Conservation (phyloP, 2,329 filamentous ascomycete genomes). For the Aotearoamyces nothofagi region DNA sequence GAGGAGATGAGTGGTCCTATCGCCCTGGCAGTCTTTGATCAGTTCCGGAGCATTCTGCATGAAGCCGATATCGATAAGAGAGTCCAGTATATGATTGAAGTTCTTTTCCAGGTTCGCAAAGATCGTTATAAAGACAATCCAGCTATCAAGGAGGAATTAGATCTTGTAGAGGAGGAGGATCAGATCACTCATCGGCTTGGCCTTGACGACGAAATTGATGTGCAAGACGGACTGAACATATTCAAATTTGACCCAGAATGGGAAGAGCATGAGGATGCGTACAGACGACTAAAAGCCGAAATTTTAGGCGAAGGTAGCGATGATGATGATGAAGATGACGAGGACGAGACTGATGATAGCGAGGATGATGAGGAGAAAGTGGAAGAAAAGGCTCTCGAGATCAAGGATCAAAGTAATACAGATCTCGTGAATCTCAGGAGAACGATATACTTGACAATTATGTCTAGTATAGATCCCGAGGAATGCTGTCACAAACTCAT, state of each 20-base stretch:
- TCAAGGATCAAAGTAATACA: constrained; percentile 95
- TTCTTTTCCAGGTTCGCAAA: constrained; percentile 90
- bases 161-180: constrained; percentile 93
- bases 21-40: constrained; percentile 81
- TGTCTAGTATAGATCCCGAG: constrained; percentile 91
- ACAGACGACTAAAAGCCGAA: constrained; percentile 80
- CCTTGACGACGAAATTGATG: constrained; percentile 70
- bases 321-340: constrained; percentile 57
- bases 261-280: constrained; percentile 81
- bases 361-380: constrained; percentile 58
- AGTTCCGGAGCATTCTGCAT: constrained; percentile 88
- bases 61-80: constrained; percentile 95
- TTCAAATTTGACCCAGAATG: constrained; percentile 90
- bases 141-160: constrained; percentile 79
- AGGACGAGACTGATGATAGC: constrained; percentile 47
- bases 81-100: constrained; percentile 99
- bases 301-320: constrained; percentile 90
- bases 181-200: constrained; percentile 84
- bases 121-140: constrained; percentile 95
- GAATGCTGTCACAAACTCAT: constrained; percentile 96
- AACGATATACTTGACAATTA: constrained; percentile 94
- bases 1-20: constrained; percentile 92
- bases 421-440: constrained; percentile 86
- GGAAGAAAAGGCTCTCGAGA: constrained; percentile 74
- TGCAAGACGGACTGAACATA: constrained; percentile 79